Evolutionary conservation across 441 rosid species (phyloP).

Genomic region (Pelargonium cotyledonis): DNA sequence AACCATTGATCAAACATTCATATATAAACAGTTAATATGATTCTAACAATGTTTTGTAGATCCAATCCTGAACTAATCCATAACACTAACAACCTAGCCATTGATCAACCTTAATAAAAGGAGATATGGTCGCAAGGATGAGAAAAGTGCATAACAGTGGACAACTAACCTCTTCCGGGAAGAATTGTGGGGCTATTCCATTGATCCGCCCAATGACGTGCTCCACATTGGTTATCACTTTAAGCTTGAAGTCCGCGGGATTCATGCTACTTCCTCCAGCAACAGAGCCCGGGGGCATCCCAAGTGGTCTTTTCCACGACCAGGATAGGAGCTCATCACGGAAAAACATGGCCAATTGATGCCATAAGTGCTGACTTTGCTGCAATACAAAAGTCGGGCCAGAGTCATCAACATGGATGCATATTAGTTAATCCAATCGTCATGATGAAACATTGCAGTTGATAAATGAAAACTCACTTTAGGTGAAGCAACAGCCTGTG

Average conservation of each 20-base stretch:
- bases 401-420: slow-evolving; percentile 5
- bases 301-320: slow-evolving; percentile 90
- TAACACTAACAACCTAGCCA: not conserved
- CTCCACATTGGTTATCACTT: slow-evolving; percentile 74
- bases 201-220: slow-evolving; percentile 64
- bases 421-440: not conserved
- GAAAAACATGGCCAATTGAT: slow-evolving; percentile 95
- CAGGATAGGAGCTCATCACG: slow-evolving; percentile 90
- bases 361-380: slow-evolving; percentile 88
- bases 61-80: not conserved
- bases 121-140: not conserved
- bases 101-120: not conserved
- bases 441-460: not conserved
- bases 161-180: slow-evolving; percentile 74
- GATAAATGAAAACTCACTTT: slow-evolving; percentile 40
- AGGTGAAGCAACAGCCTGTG: slow-evolving; percentile 85
- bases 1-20: not conserved
- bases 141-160: not conserved
- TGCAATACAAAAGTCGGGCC: slow-evolving; percentile 29
- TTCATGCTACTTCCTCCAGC: slow-evolving; percentile 56
- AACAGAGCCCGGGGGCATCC: slow-evolving; percentile 39
- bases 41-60: not conserved
- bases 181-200: slow-evolving; percentile 70
- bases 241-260: slow-evolving; percentile 65
- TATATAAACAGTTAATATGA: not conserved